Evolutionary conservation across 2,329 filamentous ascomycete species (phyloP), one percentile per base, ranked within the genome.

Genomic region (Geosmithia morbida): DNA sequence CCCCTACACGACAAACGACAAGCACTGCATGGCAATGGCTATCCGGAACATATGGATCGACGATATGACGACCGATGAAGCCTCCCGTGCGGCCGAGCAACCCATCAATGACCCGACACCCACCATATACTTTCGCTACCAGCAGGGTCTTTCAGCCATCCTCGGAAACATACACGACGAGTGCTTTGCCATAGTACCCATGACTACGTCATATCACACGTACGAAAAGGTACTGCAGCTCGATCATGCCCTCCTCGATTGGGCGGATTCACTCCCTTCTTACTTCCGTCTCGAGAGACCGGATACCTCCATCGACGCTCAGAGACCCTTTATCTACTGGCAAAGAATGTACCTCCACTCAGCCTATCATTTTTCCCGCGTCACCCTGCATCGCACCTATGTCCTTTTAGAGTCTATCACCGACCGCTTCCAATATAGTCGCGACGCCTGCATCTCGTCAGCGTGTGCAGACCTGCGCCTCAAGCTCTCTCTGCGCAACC

Each of bases 401-500:
- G 56, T 66, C 2, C 54, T 66, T n/a, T 59, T 61, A 2, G 57
- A 64, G 45, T 66, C 63, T 16, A 65, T 66, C 49, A 66, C 64
- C 0, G 60, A 66, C 48, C 57, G 62, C 5, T 66, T 63, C 52
- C 58, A 56, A 42, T 55, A 62, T 48, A 66, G 63, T 37, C 61
- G 63, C 26, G 64, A 67, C 43, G 61, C 60, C 7, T 68, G 65
- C 46, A 65, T 66, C 2, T 55, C 58, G 4, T 67, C 65, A 0
- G 63, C 64, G 6, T 67, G 65, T 48, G 63, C 64, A 0, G 65
- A 68, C 43, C 58, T 68, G 10, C 61, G 58, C 18, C 62, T 63
- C 51, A 53, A 60, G 10, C 56, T 67, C 8, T 52, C 56, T 16
- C 57, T 60, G n/a, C 56, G 63, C 29, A 50, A 53, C 14, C 54